Conservation (phyloP, 306 rosid species). For the Vicia villosa region DNA sequence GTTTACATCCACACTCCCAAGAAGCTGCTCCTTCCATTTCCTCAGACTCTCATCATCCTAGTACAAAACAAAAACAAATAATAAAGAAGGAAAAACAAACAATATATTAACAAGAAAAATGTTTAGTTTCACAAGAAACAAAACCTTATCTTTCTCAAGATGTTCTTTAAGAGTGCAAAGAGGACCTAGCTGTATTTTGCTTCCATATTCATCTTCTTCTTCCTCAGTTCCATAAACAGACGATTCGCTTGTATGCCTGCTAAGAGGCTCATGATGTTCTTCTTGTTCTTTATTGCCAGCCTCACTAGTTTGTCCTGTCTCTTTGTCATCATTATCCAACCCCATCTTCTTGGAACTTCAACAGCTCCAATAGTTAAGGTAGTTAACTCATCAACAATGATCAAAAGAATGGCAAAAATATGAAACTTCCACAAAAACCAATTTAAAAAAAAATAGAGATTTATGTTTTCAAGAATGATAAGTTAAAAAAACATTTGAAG, state of each 20-base stretch:
- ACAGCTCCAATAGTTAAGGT: slow-evolving; percentile 26
- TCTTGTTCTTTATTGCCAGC: slow-evolving; percentile 1
- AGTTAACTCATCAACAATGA: slow-evolving; percentile 8
- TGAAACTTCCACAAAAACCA: not conserved
- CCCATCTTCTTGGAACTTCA: slow-evolving; percentile 30
- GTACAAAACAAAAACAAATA: not conserved
- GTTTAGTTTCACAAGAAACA: not conserved
- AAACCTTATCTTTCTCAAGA: slow-evolving; percentile 76
- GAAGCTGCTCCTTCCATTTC: slow-evolving; percentile 23
- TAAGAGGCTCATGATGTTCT: slow-evolving; percentile 15
- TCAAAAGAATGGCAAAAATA: not conserved
- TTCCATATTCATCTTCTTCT: slow-evolving; percentile 59
- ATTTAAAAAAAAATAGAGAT: not conserved
- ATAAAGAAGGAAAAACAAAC: not conserved
- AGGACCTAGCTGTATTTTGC: slow-evolving; percentile 62
- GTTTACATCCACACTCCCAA: slow-evolving; percentile 27
- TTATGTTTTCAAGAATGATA: not conserved
- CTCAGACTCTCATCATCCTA: slow-evolving; percentile 30
- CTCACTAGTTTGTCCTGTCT: slow-evolving; percentile 7
- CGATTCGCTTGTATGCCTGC: slow-evolving; percentile 21
- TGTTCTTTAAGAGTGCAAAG: slow-evolving; percentile 67
- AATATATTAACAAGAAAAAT: not conserved
- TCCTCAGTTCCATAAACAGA: slow-evolving; percentile 24
- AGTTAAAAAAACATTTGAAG: not conserved
- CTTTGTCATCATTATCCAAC: slow-evolving; percentile 1